Evolutionary conservation across 345 rosid genomes (phyloP), one percentile per base, ranked within the genome.

Genomic region (Limnanthes douglasii): DNA sequence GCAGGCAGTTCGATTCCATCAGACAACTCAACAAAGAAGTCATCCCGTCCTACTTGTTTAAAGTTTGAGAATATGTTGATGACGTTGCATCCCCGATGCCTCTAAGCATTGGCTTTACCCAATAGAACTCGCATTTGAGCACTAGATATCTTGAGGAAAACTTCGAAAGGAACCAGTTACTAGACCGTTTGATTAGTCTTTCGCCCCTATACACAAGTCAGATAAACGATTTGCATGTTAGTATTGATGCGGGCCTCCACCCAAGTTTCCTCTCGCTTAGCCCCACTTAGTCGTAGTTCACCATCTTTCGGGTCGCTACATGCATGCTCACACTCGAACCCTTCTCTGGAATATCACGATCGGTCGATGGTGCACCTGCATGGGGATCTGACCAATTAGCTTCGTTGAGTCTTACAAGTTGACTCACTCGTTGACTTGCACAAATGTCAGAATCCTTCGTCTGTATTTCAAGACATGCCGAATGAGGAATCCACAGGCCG

Each of bases 391-490:
- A n/a, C n/a, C n/a, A n/a, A n/a, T n/a, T n/a, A n/a, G n/a, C n/a
- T n/a, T n/a, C n/a, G n/a, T n/a, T n/a, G n/a, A n/a, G n/a, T n/a
- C n/a, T n/a, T n/a, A n/a, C n/a, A n/a, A n/a, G 41, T 45, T 45
- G 21, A 34, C 33, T 37, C 46, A 26, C 59, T 53, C 49, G 57
- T 53, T 63, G 61, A 63, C 64, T 63, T 57, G 57, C 58, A 53
- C 64, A 63, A 53, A 58, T 58, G 64, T 53, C 25, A 57, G 60
- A 57, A 64, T 61, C 65, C 72, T 66, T 66, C 64, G 72, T 66
- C 68, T 65, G 68, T 61, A 68, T 66, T 66, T 66, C 72, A 66
- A 66, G 68, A 61, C 52, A 58, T 64, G 72, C 49, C 49, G 53
- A 57, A 52, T 57, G 56, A 64, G 64, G 57, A 48, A 60, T 60